phyloP scores from a whole-genome alignment of 345 rosid genomes.

The Bruguiera sexangula region DNA sequence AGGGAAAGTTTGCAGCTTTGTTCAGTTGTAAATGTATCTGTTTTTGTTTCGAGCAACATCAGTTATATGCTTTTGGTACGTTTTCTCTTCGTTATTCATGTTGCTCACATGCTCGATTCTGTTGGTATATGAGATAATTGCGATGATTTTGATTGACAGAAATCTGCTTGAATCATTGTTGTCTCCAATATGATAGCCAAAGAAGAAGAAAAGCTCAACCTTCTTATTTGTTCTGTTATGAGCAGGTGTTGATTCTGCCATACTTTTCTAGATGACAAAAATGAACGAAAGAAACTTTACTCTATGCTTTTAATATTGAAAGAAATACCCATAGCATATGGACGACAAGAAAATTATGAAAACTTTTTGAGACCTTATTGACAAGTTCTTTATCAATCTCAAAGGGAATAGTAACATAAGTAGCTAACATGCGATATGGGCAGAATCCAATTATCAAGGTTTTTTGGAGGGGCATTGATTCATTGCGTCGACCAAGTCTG shows the following conservation, averaged over 20 bases:
- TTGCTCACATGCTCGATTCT: conserved; percentile 9
- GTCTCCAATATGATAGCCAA: conserved; percentile 30
- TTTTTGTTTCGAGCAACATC: conserved; percentile 7
- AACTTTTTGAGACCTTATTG: conserved; percentile 1
- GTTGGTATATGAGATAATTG: conserved; percentile 13
- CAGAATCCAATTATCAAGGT: not conserved
- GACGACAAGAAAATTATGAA: conserved; percentile 27
- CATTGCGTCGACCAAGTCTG: conserved; percentile 10
- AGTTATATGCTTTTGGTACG: conserved; percentile 23
- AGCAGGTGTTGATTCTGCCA: conserved; percentile 13
- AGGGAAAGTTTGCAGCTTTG: conserved; percentile 16
- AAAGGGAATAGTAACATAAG: conserved; percentile 17
- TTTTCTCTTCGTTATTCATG: not conserved
- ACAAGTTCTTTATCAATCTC: conserved; percentile 10
- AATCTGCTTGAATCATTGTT: conserved; percentile 24
- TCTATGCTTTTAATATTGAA: conserved; percentile 5
- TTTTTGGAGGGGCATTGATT: conserved; percentile 6
- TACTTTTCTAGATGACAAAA: conserved; percentile 2
- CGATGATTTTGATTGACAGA: conserved; percentile 34
- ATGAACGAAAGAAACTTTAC: conserved; percentile 15
- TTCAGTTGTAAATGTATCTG: conserved; percentile 6
- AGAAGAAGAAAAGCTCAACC: conserved; percentile 16
- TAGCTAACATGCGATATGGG: conserved; percentile 8
- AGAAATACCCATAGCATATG: conserved; percentile 33
- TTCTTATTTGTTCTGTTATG: conserved; percentile 16